Conservation (phyloP, 108 stramenopile genomes). For the Cyclotella choctawhatcheeana region DNA sequence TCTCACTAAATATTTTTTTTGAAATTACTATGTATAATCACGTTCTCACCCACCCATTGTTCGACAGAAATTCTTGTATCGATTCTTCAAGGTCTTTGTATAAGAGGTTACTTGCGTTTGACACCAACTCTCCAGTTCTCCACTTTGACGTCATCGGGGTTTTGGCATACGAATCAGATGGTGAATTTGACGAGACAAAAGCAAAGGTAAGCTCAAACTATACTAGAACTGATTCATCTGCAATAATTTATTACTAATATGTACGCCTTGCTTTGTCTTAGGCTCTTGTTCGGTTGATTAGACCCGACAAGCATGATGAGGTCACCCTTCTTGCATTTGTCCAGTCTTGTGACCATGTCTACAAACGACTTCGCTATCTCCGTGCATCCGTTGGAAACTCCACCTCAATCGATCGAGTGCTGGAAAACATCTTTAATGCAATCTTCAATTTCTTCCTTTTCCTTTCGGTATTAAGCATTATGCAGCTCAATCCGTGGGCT, state of each 20-base stretch:
- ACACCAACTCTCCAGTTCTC: constrained; percentile 35
- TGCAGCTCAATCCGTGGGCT: constrained; percentile 79
- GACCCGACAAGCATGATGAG: constrained; percentile 66
- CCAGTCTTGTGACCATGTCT: constrained; percentile 65
- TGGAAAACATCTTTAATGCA: constrained; percentile 67
- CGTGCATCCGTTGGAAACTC: constrained; percentile 69
- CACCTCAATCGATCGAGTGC: constrained; percentile 72
- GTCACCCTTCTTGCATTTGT: constrained; percentile 50
- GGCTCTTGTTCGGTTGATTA: constrained; percentile 61
- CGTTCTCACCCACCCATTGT: no score
- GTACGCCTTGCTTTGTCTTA: no score
- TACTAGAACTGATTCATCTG: no score
- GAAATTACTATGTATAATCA: no score
- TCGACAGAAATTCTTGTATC: constrained; percentile 52
- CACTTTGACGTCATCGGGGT: constrained; percentile 71
- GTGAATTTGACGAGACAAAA: constrained; percentile 52
- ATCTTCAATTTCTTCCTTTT: constrained; percentile 64
- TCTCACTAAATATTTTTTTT: no score
- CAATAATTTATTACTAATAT: no score
- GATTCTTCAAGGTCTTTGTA: constrained; percentile 65
- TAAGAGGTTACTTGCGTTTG: constrained; percentile 51
- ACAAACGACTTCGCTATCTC: constrained; percentile 69
- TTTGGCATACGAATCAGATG: constrained; percentile 52
- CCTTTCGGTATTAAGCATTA: constrained; percentile 51
- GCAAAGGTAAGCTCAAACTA: constrained; percentile 37